These are phyloP conservation scores for Cucumis sativus DNA, from an alignment of 306 rosid genomes.

Conservation along the genomic window DNA sequence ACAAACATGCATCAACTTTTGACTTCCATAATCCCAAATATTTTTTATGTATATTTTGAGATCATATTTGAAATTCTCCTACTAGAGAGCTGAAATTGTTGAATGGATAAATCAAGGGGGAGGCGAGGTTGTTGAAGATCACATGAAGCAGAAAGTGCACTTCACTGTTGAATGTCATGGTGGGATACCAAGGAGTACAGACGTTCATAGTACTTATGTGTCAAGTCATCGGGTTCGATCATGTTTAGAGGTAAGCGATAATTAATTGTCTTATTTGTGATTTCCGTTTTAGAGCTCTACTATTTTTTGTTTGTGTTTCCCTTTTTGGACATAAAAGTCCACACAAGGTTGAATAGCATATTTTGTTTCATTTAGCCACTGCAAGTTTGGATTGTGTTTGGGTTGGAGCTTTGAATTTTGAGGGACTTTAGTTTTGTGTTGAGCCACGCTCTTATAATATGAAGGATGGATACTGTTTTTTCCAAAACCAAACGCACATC, in stretches of 20 bases:
- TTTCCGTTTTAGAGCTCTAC: conserved; percentile 7
- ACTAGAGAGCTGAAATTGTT: conserved; percentile 68
- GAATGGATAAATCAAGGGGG: conserved; percentile 86
- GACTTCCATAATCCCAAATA: no score
- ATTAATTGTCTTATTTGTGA: conserved; percentile 7
- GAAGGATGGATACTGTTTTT: no score
- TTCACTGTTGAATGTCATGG: conserved; percentile 79
- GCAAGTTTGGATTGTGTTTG: not conserved
- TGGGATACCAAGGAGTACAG: conserved; percentile 21
- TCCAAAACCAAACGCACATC: not conserved
- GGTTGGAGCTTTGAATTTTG: not conserved
- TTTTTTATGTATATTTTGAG: not conserved
- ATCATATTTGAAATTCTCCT: not conserved
- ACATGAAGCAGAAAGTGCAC: conserved; percentile 31
- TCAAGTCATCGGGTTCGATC: conserved; percentile 95
- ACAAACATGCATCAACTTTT: no score
- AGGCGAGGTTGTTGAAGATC: conserved; percentile 50
- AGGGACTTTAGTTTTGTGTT: not conserved
- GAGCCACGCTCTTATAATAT: not conserved
- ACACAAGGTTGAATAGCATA: not conserved
- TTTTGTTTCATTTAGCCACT: not conserved
- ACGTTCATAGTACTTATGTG: conserved; percentile 25
- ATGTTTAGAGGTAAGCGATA: conserved; percentile 88
- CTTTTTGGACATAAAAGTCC: not conserved
- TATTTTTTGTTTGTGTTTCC: conserved; percentile 8